Evolutionary conservation across 768 basidiomycete species (phyloP), one percentile per base, ranked within the genome.

Genomic region (Tremella yokohamensis): DNA sequence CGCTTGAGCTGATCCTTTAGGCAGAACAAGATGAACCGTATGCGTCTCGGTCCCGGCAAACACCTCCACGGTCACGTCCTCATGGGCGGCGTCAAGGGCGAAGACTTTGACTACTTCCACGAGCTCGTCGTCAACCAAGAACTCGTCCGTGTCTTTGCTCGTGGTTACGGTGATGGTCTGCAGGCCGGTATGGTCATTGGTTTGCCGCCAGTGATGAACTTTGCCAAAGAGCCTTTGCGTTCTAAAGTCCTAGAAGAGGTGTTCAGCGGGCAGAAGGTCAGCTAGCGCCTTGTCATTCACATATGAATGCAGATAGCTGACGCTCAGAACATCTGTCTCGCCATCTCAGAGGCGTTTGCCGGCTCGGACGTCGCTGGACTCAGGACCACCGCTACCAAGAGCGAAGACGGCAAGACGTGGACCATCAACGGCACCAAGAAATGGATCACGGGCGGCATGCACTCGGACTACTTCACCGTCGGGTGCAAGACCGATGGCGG

Each of bases 361-460:
- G 90, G 78, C 2, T 72, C 70, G 2, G 90, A 93, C 73, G 90
- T 96, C 8, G 66, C 74, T 50, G 88, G 89, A 16, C 75, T 93
- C 57, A 64, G 64, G 58, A 90, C 89, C 2, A 84, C 83, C 2
- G 91, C 90, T 8, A 83, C 81, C 42, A 88, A 89, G 76, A 86
- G 82, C 13, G 84, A 84, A 54, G 89, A 92, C 69, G 90, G 89
- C 25, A 87, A 71, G 62, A 59, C 53, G 56, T 76, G 72, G 68
- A 86, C 87, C 34, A 84, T 93, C 65, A 89, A 87, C 64, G 90
- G 94, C 16, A 92, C 90, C 6, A 97, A 97, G 78, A 94, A 94
- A 56, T 77, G 73, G 73, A 77, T 77, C 49, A 65, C 76, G 24
- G 70, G 74, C 39, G 75, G 72, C 58, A 76, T 76, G 75, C 73